A percentile compares a stretch with the other conserved stretches of the same genome.
Conservation (phyloP, 75 land plant species). For the Larix kaempferi region DNA sequence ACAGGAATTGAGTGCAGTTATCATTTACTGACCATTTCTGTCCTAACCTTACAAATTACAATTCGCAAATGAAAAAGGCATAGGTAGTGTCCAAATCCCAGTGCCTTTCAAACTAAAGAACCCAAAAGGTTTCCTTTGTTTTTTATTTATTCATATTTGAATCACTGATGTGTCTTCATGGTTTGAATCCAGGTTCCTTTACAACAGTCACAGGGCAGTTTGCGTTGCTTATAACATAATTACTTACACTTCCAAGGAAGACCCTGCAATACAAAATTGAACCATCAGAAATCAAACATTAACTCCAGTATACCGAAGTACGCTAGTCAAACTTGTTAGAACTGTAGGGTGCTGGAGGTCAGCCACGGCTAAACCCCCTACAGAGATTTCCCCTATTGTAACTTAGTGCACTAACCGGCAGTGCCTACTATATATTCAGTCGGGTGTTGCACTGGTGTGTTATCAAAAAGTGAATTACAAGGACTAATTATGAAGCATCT, state of each 20-base stretch:
- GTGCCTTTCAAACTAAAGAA: background rate
- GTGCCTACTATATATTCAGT: background rate
- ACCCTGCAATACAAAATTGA: conserved; percentile 28
- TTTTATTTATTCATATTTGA: background rate
- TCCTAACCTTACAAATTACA: background rate
- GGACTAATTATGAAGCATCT: background rate
- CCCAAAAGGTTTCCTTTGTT: background rate
- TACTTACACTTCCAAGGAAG: conserved; percentile 54
- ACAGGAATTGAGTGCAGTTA: background rate
- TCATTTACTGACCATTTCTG: background rate
- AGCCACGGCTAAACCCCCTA: no score
- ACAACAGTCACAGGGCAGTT: conserved; percentile 59
- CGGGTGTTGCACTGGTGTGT: background rate
- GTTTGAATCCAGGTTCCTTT: conserved; percentile 20
- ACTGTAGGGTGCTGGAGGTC: background rate
- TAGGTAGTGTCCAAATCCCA: background rate
- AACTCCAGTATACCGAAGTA: background rate
- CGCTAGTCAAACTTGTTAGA: background rate
- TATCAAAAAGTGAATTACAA: background rate
- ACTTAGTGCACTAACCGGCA: background rate
- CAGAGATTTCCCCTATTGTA: no score
- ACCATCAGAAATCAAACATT: background rate
- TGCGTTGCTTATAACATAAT: conserved; percentile 32
- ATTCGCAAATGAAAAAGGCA: background rate
- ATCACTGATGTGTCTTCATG: background rate